Evolutionary conservation across 2,329 filamentous ascomycete species (phyloP).

Genomic region (Venturia carpophila): DNA sequence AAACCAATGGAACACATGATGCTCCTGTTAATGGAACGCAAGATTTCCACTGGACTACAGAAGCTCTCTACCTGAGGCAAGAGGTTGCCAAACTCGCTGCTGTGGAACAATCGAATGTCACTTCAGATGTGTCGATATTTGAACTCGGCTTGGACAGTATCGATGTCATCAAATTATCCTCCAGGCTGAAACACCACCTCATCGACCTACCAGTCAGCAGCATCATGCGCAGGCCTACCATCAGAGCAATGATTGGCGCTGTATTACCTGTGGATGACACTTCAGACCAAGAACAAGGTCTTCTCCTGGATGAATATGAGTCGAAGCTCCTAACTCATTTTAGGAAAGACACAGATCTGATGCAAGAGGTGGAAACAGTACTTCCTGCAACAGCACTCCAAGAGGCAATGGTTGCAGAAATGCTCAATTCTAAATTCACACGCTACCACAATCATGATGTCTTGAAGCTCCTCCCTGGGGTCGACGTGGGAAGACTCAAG

Average conservation of each 20-base stretch:
- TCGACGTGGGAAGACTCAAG: conserved; percentile 51
- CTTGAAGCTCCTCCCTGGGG: conserved; percentile 48
- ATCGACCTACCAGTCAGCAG: conserved; percentile 61
- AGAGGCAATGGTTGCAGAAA: conserved; percentile 77
- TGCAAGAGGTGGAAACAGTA: not conserved
- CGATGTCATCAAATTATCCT: conserved; percentile 76
- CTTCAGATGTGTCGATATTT: conserved; percentile 58
- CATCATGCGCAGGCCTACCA: conserved; percentile 66
- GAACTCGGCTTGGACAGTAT: conserved; percentile 87
- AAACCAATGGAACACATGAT: not conserved
- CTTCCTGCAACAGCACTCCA: conserved; percentile 67
- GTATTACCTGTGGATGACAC: not conserved
- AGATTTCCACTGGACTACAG: conserved; percentile 51
- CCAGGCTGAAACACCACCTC: conserved; percentile 55
- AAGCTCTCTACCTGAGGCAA: conserved; percentile 47
- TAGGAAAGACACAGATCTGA: not conserved
- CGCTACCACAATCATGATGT: conserved; percentile 84
- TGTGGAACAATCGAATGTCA: conserved; percentile 44
- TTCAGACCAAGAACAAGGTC: not conserved
- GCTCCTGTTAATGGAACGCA: not conserved
- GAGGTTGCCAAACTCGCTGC: conserved; percentile 58
- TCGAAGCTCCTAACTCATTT: not conserved
- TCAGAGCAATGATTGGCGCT: conserved; percentile 47
- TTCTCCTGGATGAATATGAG: not conserved
- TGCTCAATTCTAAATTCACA: conserved; percentile 64